Evolutionary conservation across 108 stramenopile species (phyloP).

Genomic region (Cyclotella distinguenda): DNA sequence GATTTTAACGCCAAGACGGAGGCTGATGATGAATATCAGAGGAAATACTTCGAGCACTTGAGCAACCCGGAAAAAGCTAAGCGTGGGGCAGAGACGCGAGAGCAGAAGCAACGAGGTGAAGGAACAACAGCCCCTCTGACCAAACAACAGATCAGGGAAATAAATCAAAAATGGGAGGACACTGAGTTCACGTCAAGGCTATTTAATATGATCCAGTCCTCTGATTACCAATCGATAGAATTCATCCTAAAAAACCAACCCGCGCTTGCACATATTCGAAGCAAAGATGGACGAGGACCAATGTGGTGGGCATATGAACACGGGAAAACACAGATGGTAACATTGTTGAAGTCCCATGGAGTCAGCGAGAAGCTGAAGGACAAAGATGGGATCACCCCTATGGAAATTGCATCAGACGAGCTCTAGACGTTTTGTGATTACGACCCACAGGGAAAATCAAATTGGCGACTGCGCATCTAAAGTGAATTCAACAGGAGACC

Average conservation of each 20-base stretch:
- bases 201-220: slow-evolving; percentile 63
- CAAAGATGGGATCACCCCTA: slow-evolving; percentile 66
- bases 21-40: slow-evolving; percentile 71
- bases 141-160: slow-evolving; percentile 56
- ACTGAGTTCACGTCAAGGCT: slow-evolving; percentile 61
- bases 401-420: slow-evolving; percentile 38
- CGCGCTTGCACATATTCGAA: slow-evolving; percentile 58
- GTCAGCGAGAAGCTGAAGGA: slow-evolving; percentile 72
- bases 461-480: too few relatives aligned
- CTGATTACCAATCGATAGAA: slow-evolving; percentile 44
- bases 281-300: slow-evolving; percentile 55
- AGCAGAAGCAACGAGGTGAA: slow-evolving; percentile 17
- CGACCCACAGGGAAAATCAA: too few relatives aligned
- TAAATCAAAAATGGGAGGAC: slow-evolving; percentile 76
- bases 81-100: slow-evolving; percentile 26
- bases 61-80: slow-evolving; percentile 49
- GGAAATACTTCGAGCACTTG: slow-evolving; percentile 85
- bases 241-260: slow-evolving; percentile 53
- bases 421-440: not conserved
- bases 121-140: slow-evolving; percentile 18
- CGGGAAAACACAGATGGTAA: slow-evolving; percentile 56
- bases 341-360: slow-evolving; percentile 62
- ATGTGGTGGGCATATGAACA: slow-evolving; percentile 91
- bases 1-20: slow-evolving; percentile 83
- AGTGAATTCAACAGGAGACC: too few relatives aligned